These are phyloP conservation scores for Lenzites betulinus DNA, from an alignment of 768 basidiomycete species.

Conservation along the genomic window DNA sequence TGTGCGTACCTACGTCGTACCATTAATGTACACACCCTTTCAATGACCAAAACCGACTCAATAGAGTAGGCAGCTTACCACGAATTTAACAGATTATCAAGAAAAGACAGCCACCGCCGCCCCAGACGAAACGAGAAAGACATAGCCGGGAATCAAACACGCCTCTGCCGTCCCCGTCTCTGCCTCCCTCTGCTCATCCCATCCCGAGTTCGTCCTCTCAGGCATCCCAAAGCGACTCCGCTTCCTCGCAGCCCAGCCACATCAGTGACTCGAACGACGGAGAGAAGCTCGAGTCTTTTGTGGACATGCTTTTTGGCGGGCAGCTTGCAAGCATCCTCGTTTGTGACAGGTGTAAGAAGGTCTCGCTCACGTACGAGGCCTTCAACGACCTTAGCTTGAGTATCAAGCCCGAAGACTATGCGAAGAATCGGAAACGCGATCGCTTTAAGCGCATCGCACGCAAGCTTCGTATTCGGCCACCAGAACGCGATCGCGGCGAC, in stretches of 20 bases:
- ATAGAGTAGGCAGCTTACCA: not conserved
- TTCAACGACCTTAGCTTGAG: slow-evolving; percentile 93
- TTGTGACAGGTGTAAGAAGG: slow-evolving; percentile 91
- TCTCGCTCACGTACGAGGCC: slow-evolving; percentile 91
- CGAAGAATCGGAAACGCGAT: slow-evolving; percentile 73
- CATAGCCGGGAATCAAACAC: not conserved
- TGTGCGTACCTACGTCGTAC: too few species aligned
- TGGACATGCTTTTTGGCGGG: slow-evolving; percentile 91
- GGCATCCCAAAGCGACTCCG: not conserved
- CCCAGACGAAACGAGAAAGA: slow-evolving; percentile 42
- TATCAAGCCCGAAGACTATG: slow-evolving; percentile 82
- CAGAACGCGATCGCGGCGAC: not conserved
- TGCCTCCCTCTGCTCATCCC: not conserved
- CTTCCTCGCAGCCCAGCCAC: not conserved
- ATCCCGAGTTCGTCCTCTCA: not conserved
- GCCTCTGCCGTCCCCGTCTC: slow-evolving; percentile 1
- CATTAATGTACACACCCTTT: too few species aligned
- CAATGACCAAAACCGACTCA: too few species aligned
- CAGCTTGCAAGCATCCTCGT: slow-evolving; percentile 88
- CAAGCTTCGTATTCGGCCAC: slow-evolving; percentile 44
- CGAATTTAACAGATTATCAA: slow-evolving; percentile 70
- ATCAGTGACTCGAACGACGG: slow-evolving; percentile 36
- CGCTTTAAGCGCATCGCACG: slow-evolving; percentile 74
- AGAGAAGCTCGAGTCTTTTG: slow-evolving; percentile 65
- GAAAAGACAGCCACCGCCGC: slow-evolving; percentile 52